Evolutionary conservation across 805 yeast species (phyloP).

Genomic region (Ogataea dorogensis): DNA sequence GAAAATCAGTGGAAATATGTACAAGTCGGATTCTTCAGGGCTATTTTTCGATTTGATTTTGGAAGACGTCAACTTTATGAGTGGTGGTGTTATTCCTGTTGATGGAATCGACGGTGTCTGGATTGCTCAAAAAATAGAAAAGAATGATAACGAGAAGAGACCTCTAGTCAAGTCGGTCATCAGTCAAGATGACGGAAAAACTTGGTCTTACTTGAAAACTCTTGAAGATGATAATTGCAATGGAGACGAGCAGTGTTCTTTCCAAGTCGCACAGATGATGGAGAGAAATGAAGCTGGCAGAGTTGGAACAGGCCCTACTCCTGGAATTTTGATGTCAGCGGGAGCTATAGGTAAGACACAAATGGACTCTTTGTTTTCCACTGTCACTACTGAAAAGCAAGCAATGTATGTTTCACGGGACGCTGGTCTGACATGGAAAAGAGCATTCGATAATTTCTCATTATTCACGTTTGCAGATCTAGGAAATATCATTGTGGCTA

Average conservation of each 20-base stretch:
- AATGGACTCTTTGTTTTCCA: too few relatives aligned
- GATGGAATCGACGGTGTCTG: conserved; percentile 61
- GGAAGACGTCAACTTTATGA: conserved; percentile 30
- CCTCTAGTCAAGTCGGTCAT: conserved; percentile 35
- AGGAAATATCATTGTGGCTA: conserved; percentile 70
- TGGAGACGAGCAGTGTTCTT: conserved; percentile 47
- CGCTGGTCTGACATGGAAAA: conserved; percentile 74
- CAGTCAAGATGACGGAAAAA: conserved; percentile 51
- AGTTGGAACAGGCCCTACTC: conserved; percentile 50
- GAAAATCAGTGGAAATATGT: conserved; percentile 35
- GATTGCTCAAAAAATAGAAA: conserved; percentile 39
- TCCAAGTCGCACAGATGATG: conserved; percentile 37
- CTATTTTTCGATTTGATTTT: conserved; percentile 46
- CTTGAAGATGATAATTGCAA: conserved; percentile 45
- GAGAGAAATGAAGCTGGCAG: conserved; percentile 42
- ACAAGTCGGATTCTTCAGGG: conserved; percentile 60
- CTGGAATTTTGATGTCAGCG: conserved; percentile 57
- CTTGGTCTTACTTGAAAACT: conserved; percentile 50
- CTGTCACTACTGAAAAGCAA: too few relatives aligned
- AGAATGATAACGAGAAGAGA: conserved; percentile 30
- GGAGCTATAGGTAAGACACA: conserved; percentile 87
- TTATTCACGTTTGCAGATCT: conserved; percentile 68
- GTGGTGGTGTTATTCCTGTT: conserved; percentile 40
- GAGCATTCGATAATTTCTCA: conserved; percentile 51
- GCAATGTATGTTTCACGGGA: conserved; percentile 69